Base-by-base conservation (phyloP, 176 grass and related monocot genomes). In the Pontederia paniculata region DNA sequence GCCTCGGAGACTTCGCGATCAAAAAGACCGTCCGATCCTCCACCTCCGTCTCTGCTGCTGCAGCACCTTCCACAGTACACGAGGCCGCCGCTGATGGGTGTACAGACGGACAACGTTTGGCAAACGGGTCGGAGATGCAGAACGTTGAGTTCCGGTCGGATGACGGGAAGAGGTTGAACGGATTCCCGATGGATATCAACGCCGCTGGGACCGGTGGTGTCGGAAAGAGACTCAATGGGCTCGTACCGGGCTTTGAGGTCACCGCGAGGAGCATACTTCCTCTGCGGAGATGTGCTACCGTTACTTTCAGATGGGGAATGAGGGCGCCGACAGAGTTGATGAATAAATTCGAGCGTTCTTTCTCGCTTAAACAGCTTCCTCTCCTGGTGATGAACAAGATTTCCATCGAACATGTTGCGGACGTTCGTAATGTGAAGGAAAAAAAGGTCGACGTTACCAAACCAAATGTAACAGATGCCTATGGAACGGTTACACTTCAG, bases 301-400 rank as follows among this genome's bases (percentile, higher is more conserved):
- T 94, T 51, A 73, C 63, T 8, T 88, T 94, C 70, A 73, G 77
- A n/a, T 94, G 84, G 89, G 89, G 77, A 45, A 25, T 94, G 5
- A 74, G 68, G 63, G 71, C 78, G 18, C 88, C 84, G 2, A 76
- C 80, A 8, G 84, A 65, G 54, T 76, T 94, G 1, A 69, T 57
- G 18, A 52, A 37, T 4, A 65, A 28, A 13, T 50, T 57, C 44
- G 57, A 15, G 12, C 67, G 68, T 23, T 44, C 60, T 1, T 49
- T 70, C 9, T 67, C 77, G 21, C 44, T 84, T 48, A 60, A 19
- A 63, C 80, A 81, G 77, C 74, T 94, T 69, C 88, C 88, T 12
- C 75, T 84, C 52, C 80, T 88, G 10, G 89, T 88, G 50, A 76
- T 94, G 77, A 88, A 62, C 70, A 94, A 88, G 80, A 56, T 94